Base-by-base conservation (phyloP, 2,329 filamentous ascomycete genomes). In the Tolypocladium cylindrosporum region DNA sequence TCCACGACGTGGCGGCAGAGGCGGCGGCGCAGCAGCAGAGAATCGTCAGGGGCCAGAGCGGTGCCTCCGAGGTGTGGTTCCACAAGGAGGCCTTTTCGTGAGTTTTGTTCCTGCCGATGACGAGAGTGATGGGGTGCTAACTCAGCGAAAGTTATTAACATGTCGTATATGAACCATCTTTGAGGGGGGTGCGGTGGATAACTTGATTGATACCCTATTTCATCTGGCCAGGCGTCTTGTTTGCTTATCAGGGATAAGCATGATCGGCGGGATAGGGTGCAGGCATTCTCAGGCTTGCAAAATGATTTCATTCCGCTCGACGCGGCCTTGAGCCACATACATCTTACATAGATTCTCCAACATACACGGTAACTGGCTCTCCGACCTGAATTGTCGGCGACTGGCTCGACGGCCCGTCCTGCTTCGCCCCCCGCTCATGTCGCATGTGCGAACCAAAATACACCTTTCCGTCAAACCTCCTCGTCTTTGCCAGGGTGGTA, bases 401-500 rank as follows among this genome's bases (percentile, higher is more conserved):
- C 54, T 66, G 66, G 3, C 55, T 60, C n/a, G 65, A 60, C 54
- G 60, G 63, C 24, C 60, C 64, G 0, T 51, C 43, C 9, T 39
- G 42, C 13, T 59, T 39, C 3, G 13, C 14, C 1, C 51, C 55
- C 5, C 61, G 48, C n/a, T 74, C 67, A 61, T 83, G 79, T 36
- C 78, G 78, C 82, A 87, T 85, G 62, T 99, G 93, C 59, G 88
- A 85, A 5, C 94, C 94, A 75, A 99, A 99, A 64, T 88, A 88
- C 3, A 97, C 88, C 72, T 91, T 91, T 1, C 91, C 90, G 55
- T 89, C 85, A 62, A 90, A 85, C 58, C 90, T 83, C 64, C 94
- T 83, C 13, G 90, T 96, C 76, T 95, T 96, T 1, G 89, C 87
- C 59, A 99, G 75, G 1, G 91, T 97, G 4, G 89, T 83, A 68